Evolutionary conservation across 2,329 filamentous ascomycete genomes (phyloP).

Genomic region (Colletotrichum theobromicola): DNA sequence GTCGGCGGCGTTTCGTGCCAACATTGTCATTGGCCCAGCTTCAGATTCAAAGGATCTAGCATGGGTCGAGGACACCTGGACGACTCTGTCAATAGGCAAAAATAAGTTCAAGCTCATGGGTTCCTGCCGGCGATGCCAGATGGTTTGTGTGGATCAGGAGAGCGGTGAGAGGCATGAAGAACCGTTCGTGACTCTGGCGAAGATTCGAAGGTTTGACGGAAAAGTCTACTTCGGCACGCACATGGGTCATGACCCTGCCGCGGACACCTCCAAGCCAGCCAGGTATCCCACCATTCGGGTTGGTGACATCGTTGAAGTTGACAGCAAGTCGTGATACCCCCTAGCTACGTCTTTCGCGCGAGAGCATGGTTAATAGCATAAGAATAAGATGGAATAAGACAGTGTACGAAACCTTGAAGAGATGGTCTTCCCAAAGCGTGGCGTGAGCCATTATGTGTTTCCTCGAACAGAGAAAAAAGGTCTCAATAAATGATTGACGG

Average conservation of each 20-base stretch:
- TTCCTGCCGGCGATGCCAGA: constrained; percentile 87
- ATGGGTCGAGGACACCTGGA: constrained; percentile 86
- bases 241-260: constrained; percentile 55
- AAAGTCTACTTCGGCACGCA: constrained; percentile 93
- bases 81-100: constrained; percentile 66
- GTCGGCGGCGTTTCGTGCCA: constrained; percentile 84
- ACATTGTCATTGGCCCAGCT: constrained; percentile 72
- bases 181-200: constrained; percentile 86
- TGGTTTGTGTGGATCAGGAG: constrained; percentile 92
- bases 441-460: background rate
- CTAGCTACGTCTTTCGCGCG: background rate
- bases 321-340: background rate
- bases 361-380: background rate
- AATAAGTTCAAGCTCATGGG: constrained; percentile 76
- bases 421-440: background rate
- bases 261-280: constrained; percentile 24
- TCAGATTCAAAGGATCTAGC: constrained; percentile 50
- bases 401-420: background rate
- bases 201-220: constrained; percentile 82
- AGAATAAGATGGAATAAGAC: background rate
- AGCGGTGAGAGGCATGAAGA: constrained; percentile 81
- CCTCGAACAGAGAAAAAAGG: background rate
- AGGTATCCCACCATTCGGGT: constrained; percentile 49
- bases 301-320: constrained; percentile 49
- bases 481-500: background rate